Base-by-base conservation (phyloP, 1,139 yeast genomes). In the Saccharomycopsis phalli region DNA sequence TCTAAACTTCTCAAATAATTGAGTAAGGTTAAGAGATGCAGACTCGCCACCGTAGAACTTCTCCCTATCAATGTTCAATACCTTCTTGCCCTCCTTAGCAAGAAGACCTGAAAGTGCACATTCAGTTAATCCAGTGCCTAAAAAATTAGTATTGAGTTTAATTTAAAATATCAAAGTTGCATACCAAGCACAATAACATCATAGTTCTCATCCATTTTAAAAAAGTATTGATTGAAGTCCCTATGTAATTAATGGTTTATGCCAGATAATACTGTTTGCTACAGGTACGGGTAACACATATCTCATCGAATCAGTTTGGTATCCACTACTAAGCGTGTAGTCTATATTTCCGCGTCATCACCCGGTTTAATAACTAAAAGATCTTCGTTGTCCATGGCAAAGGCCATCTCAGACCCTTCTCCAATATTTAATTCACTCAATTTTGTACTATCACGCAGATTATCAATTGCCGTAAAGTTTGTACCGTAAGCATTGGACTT, bases 161-260 rank as follows among this genome's bases (percentile, higher is more conserved):
- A 19, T 14, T 17, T 31, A 10, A 19, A 19, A 11, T 19, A 26
- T 31, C 8, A 5, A 37, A 17, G 4, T 7, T 20, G 58, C 69
- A 22, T 63, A 60, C 86, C 88, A 37, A 80, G 62, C 31, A 84
- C 94, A 52, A 84, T 83, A 48, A 83, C 91, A 66, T 91, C 98
- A 75, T 88, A 91, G 53, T 83, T 78, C 65, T 88, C 96, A 64
- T 91, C 97, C 95, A 93, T 86, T n/a, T n/a, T n/a, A n/a, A n/a
- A n/a, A n/a, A n/a, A n/a, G n/a, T n/a, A n/a, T n/a, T n/a, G n/a
- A n/a, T n/a, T n/a, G n/a, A n/a, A n/a, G n/a, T n/a, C n/a, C n/a
- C n/a, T n/a, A n/a, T n/a, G n/a, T n/a, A n/a, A n/a, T n/a, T n/a
- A n/a, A n/a, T n/a, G n/a, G n/a, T n/a, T n/a, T n/a, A n/a, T n/a